These are phyloP conservation scores for Exsudoporus frostii DNA, from an alignment of 768 basidiomycete species.

Conservation along the genomic window DNA sequence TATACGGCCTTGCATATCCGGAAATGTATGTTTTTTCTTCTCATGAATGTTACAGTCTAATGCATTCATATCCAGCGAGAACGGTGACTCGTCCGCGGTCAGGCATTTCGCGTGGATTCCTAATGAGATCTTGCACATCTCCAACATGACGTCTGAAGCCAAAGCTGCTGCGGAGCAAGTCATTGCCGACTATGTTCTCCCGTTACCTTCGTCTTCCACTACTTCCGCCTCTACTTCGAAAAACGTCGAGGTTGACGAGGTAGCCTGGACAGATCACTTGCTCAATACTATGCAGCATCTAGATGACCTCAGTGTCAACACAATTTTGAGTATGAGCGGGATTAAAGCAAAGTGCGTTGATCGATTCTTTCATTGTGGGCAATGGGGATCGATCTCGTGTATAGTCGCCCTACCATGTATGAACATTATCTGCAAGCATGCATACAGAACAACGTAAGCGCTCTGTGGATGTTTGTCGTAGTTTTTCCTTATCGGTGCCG, in stretches of 20 bases:
- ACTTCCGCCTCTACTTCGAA: slow-evolving; percentile 40
- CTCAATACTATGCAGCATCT: slow-evolving; percentile 70
- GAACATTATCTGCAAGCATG: slow-evolving; percentile 72
- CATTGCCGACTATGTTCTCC: slow-evolving; percentile 74
- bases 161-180: slow-evolving; percentile 66
- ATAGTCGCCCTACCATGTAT: slow-evolving; percentile 66
- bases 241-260: slow-evolving; percentile 66
- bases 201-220: slow-evolving; percentile 54
- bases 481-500: background rate
- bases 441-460: slow-evolving; percentile 79
- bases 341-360: slow-evolving; percentile 55
- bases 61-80: slow-evolving; percentile 53
- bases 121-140: slow-evolving; percentile 57
- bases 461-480: background rate
- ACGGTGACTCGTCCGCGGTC: slow-evolving; percentile 67
- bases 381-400: slow-evolving; percentile 1
- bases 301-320: slow-evolving; percentile 54
- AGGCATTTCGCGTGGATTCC: slow-evolving; percentile 94
- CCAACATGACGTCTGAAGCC: slow-evolving; percentile 51
- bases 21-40: slow-evolving; percentile 69
- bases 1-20: slow-evolving; percentile 79
- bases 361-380: background rate
- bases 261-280: slow-evolving; percentile 80
- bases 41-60: slow-evolving; percentile 2
- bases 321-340: slow-evolving; percentile 58